These are phyloP conservation scores for Pichia scutulata DNA, from an alignment of 805 yeast species.

Conservation along the genomic window DNA sequence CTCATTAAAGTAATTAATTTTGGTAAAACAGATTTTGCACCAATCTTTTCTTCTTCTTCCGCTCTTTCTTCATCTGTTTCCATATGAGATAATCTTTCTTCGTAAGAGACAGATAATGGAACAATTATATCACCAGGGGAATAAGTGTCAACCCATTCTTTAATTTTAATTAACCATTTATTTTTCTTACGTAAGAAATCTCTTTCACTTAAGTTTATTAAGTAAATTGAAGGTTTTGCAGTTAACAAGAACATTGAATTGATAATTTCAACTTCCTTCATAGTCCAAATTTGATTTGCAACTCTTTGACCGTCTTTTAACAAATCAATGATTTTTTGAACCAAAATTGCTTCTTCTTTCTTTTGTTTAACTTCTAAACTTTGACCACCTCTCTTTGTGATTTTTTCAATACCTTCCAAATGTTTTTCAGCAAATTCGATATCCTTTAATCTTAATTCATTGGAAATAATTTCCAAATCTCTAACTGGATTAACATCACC, in stretches of 20 bases:
- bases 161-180: conserved; percentile 42
- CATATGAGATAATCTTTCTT: conserved; percentile 86
- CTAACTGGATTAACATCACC: conserved; percentile 94
- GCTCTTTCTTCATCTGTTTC: conserved; percentile 49
- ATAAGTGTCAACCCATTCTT: conserved; percentile 58
- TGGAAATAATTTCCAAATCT: conserved; percentile 85
- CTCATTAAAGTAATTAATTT: conserved; percentile 60
- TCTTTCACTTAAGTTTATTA: conserved; percentile 64
- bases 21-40: conserved; percentile 48
- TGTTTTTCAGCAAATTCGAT: conserved; percentile 76
- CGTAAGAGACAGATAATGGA: conserved; percentile 88
- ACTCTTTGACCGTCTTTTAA: conserved; percentile 60
- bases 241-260: conserved; percentile 71
- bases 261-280: conserved; percentile 56
- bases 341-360: conserved; percentile 51
- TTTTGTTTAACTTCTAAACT: conserved; percentile 56
- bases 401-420: conserved; percentile 47
- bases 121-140: conserved; percentile 77
- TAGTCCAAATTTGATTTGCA: conserved; percentile 51
- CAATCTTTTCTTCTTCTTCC: conserved; percentile 30
- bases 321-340: conserved; percentile 52
- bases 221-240: conserved; percentile 79
- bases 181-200: conserved; percentile 53
- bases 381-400: conserved; percentile 58
- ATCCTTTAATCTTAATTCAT: conserved; percentile 92